A percentile compares a stretch with the other conserved stretches of the same genome.
Evolutionary conservation across 148 eudicot genomes (phyloP).

Genomic region (Chenopodium album): DNA sequence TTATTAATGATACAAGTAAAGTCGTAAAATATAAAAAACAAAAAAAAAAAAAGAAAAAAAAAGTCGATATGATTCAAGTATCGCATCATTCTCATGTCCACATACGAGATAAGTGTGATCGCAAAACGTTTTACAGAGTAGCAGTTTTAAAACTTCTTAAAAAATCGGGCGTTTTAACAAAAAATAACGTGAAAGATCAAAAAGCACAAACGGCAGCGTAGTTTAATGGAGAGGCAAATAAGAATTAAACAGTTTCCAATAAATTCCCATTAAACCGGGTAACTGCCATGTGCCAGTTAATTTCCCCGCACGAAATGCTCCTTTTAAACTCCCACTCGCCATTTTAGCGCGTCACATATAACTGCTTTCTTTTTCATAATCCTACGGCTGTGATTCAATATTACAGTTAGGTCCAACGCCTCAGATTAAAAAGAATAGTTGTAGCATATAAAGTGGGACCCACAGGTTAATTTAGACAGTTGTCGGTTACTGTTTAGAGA

Average conservation of each 20-base stretch:
- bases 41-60: no score
- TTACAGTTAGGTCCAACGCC: neutral
- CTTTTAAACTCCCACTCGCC: neutral
- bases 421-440: neutral
- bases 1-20: no score
- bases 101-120: no score
- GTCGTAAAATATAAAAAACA: no score
- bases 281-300: slow-evolving; percentile 8
- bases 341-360: neutral
- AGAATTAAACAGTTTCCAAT: neutral
- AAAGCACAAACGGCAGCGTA: neutral
- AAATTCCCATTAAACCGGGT: neutral
- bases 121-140: no score
- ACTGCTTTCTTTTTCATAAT: neutral
- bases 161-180: no score
- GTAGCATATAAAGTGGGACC: neutral
- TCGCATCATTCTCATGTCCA: no score
- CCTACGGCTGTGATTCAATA: neutral
- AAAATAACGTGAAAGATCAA: neutral
- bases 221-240: neutral
- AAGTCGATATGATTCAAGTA: no score
- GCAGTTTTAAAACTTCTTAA: no score
- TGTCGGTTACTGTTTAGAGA: neutral
- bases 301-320: neutral
- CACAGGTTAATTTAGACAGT: neutral